A percentile compares a stretch with the other conserved stretches of the same genome.
Conservation (phyloP, 192 early-diverging fungal species). For the Backusella liffmaniae region DNA sequence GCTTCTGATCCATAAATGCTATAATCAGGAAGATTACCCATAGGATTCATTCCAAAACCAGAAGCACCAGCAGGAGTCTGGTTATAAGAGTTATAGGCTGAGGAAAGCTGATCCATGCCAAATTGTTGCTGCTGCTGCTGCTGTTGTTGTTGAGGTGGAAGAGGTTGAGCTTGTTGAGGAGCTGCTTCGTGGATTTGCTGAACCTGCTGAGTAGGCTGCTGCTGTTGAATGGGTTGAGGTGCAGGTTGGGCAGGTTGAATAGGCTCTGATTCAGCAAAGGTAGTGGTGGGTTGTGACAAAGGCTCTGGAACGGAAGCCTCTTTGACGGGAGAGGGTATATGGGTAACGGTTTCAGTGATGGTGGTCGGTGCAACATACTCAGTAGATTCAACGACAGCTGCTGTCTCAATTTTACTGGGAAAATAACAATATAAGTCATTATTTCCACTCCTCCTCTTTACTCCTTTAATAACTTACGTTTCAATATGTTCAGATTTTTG, state of each 20-base stretch:
- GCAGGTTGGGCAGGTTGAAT: not conserved
- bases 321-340: not conserved
- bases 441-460: not conserved
- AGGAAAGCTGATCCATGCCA: constrained; percentile 46
- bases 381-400: constrained; percentile 27
- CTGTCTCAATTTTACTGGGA: constrained; percentile 20
- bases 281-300: not conserved
- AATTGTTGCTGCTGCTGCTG: constrained; percentile 34
- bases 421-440: not conserved
- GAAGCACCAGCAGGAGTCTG: constrained; percentile 47
- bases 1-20: constrained; percentile 64
- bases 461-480: not conserved
- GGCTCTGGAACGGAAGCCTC: not conserved
- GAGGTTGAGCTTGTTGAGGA: constrained; percentile 10
- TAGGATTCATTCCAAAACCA: constrained; percentile 55
- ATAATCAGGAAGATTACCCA: constrained; percentile 52
- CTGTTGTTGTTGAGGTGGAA: constrained; percentile 33
- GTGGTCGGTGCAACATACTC: constrained; percentile 24
- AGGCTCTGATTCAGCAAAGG: not conserved
- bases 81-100: constrained; percentile 53
- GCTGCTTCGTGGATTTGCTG: not conserved
- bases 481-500: constrained; percentile 29
- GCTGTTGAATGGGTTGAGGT: constrained; percentile 13
- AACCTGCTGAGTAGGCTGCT: constrained; percentile 3
- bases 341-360: not conserved